Evolutionary conservation across 768 basidiomycete genomes (phyloP).

Genomic region (Boletus coccyginus): DNA sequence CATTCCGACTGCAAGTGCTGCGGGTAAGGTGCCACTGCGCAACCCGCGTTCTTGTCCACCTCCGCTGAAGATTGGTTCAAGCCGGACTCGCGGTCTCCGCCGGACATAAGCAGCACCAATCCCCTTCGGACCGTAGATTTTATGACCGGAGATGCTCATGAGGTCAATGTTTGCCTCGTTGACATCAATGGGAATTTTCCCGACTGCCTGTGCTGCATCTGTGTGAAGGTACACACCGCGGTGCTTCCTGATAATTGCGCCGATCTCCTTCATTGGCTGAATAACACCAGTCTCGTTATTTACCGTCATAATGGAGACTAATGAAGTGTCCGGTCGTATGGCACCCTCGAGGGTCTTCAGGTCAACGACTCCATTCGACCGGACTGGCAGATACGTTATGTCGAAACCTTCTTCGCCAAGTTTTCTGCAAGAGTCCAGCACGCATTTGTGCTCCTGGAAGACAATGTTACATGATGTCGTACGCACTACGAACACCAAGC

Average conservation of each 20-base stretch:
- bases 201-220: conserved; percentile 93
- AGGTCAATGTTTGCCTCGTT: conserved; percentile 95
- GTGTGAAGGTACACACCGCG: conserved; percentile 95
- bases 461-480: conserved; percentile 2
- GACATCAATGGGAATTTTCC: conserved; percentile 90
- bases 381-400: conserved; percentile 95
- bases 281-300: conserved; percentile 99
- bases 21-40: conserved; percentile 90
- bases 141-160: conserved; percentile 96
- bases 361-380: conserved; percentile 77
- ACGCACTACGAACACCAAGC: neutral
- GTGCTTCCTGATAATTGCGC: conserved; percentile 78
- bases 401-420: conserved; percentile 97
- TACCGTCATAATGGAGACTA: conserved; percentile 98
- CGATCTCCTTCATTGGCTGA: conserved; percentile 95
- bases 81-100: conserved; percentile 83
- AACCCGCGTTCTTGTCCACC: conserved; percentile 97
- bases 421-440: conserved; percentile 95
- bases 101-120: conserved; percentile 93
- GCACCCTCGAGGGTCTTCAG: conserved; percentile 79
- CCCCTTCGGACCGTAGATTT: conserved; percentile 97
- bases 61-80: conserved; percentile 93
- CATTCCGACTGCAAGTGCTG: conserved; percentile 84
- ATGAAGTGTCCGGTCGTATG: conserved; percentile 87
- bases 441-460: conserved; percentile 94